phyloP scores from a whole-genome alignment of 805 yeast genomes.

The Wickerhamomyces bovis region DNA sequence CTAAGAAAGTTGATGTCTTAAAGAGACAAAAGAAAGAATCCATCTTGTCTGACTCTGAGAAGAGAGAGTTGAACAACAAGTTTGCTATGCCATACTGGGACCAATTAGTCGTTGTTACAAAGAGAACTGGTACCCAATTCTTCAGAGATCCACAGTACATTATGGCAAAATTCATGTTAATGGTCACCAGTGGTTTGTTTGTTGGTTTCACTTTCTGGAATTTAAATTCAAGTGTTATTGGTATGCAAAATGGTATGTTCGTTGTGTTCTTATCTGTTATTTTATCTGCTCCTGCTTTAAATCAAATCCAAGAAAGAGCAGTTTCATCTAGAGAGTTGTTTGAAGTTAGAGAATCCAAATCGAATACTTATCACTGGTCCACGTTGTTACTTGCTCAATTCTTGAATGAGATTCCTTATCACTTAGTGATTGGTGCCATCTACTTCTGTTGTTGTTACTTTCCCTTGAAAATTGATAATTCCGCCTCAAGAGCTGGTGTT shows the following conservation, averaged over 20 bases:
- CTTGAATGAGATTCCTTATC: constrained; percentile 57
- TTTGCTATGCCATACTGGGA: constrained; percentile 36
- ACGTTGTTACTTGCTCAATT: constrained; percentile 48
- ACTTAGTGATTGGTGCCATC: constrained; percentile 41
- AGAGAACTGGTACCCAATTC: constrained; percentile 38
- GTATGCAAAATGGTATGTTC: constrained; percentile 59
- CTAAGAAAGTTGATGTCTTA: constrained; percentile 26
- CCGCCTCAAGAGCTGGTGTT: constrained; percentile 44
- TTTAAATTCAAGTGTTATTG: constrained; percentile 44
- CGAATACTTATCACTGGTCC: constrained; percentile 73
- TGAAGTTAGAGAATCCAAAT: constrained; percentile 66
- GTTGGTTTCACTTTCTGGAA: constrained; percentile 73
- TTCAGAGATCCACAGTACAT: constrained; percentile 63
- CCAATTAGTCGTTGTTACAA: constrained; percentile 37
- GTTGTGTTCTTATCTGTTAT: constrained; percentile 56
- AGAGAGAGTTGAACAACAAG: constrained; percentile 15
- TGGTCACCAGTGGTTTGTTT: constrained; percentile 52
- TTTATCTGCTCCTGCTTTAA: constrained; percentile 50
- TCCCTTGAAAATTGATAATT: constrained; percentile 37
- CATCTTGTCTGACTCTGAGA: constrained; percentile 6
- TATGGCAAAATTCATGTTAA: constrained; percentile 50
- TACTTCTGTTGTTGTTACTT: constrained; percentile 48
- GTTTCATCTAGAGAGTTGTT: constrained; percentile 53
- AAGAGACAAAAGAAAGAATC: constrained; percentile 1
- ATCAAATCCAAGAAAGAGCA: constrained; percentile 61